phyloP scores from a whole-genome alignment of 116 monocot species.

The Phalaenopsis hybrid region DNA sequence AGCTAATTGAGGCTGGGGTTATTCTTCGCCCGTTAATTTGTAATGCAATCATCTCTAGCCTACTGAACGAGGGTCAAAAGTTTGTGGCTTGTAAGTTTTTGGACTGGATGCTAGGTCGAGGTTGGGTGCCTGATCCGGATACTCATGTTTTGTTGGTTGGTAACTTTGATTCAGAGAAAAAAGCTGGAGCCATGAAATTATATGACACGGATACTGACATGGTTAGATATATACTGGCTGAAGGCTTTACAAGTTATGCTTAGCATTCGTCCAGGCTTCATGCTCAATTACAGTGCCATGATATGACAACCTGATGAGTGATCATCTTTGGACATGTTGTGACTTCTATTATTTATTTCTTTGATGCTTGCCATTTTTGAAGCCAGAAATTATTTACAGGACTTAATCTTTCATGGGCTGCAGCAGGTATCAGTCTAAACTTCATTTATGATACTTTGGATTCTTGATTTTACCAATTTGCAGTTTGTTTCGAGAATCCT shows the following conservation, averaged over 20 bases:
- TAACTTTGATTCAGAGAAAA: constrained; percentile 15
- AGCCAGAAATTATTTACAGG: background rate
- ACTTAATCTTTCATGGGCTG: background rate
- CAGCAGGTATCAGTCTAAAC: background rate
- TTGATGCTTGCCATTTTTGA: background rate
- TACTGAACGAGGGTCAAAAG: constrained; percentile 51
- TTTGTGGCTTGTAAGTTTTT: constrained; percentile 44
- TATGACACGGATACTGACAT: constrained; percentile 22
- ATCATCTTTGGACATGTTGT: background rate
- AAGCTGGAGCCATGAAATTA: constrained; percentile 4
- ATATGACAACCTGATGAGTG: background rate
- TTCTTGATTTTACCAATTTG: background rate
- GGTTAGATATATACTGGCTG: constrained; percentile 49
- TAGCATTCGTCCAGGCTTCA: background rate
- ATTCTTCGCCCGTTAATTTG: constrained; percentile 20
- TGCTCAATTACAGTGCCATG: background rate
- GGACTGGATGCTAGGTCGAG: constrained; percentile 61
- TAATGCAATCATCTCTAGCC: constrained; percentile 33
- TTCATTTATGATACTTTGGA: background rate
- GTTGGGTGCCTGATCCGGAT: constrained; percentile 58
- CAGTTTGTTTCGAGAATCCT: background rate
- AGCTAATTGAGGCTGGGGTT: constrained; percentile 20
- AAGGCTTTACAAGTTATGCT: constrained; percentile 31
- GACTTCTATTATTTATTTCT: background rate
- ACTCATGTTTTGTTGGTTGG: constrained; percentile 58